Percentiles rank a stretch among this genome's conserved stretches.
These are phyloP conservation scores for Puccinia sorghi DNA, from an alignment of 1,284 basidiomycete genomes.

Conservation along the genomic window DNA sequence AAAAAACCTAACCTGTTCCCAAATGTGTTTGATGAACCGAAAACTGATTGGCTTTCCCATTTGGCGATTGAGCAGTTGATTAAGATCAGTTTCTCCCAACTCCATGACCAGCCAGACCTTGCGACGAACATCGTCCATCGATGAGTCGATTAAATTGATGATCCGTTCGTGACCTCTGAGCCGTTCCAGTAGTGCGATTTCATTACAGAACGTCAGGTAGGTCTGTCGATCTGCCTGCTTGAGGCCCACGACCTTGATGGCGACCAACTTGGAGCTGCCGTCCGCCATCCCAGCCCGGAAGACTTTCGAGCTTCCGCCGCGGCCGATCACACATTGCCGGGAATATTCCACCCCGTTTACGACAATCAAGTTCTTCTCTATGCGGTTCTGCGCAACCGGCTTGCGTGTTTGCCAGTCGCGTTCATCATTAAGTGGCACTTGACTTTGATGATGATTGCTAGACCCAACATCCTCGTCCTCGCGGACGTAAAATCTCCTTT, in stretches of 20 bases:
- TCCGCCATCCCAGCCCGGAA: conserved; percentile 63
- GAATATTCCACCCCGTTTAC: conserved; percentile 80
- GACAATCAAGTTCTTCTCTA: conserved; percentile 22
- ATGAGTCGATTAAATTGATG: conserved; percentile 82
- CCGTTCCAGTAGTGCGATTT: conserved; percentile 81
- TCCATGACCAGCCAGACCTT: conserved; percentile 70
- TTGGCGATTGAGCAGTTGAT: conserved; percentile 76
- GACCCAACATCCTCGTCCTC: conserved; percentile 6
- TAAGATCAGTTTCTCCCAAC: conserved; percentile 85
- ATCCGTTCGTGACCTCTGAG: conserved; percentile 83
- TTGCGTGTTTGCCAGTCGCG: conserved; percentile 6
- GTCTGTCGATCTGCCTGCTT: conserved; percentile 78
- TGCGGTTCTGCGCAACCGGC: conserved; percentile 14
- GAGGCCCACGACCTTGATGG: conserved; percentile 81
- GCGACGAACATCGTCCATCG: conserved; percentile 63
- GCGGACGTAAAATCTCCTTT: conserved; percentile 24
- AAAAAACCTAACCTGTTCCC: conserved; percentile 74
- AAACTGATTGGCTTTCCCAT: conserved; percentile 78
- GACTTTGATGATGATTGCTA: neutral
- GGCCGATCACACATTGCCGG: conserved; percentile 80
- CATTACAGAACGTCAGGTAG: conserved; percentile 88
- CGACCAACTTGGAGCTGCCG: conserved; percentile 62
- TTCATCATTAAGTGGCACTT: conserved; percentile 23
- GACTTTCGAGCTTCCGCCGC: conserved; percentile 89
- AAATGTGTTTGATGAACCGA: conserved; percentile 88